These are phyloP conservation scores for Ophiocordyceps camponoti-rufipedis DNA, from an alignment of 2,329 filamentous ascomycete species.

Conservation along the genomic window DNA sequence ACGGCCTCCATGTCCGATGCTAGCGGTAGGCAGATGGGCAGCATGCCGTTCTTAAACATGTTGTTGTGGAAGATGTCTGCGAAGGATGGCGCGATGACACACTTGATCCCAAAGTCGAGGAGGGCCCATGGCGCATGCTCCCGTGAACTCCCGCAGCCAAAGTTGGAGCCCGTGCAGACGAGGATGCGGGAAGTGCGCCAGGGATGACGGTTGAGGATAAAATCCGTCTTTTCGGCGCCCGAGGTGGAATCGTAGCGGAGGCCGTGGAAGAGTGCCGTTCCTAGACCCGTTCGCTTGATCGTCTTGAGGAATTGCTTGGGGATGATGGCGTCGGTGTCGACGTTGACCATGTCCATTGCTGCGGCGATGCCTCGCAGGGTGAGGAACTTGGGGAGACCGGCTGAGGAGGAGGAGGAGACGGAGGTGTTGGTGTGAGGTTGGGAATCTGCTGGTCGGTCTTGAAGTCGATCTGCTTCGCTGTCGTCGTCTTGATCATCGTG, in stretches of 20 bases:
- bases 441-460: slow-evolving; percentile 44
- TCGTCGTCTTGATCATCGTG: slow-evolving; percentile 15
- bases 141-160: slow-evolving; percentile 81
- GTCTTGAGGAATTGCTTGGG: slow-evolving; percentile 99
- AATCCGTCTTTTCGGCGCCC: slow-evolving; percentile 58
- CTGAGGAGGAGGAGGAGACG: slow-evolving; percentile 17
- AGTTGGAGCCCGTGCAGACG: slow-evolving; percentile 81
- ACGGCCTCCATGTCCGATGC: slow-evolving; percentile 48
- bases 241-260: slow-evolving; percentile 57
- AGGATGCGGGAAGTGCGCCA: slow-evolving; percentile 77
- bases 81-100: slow-evolving; percentile 71
- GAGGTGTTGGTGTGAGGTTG: slow-evolving; percentile 45
- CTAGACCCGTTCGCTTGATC: slow-evolving; percentile 92
- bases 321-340: slow-evolving; percentile 98
- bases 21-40: slow-evolving; percentile 63
- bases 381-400: slow-evolving; percentile 69
- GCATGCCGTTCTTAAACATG: slow-evolving; percentile 99
- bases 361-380: slow-evolving; percentile 75
- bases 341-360: slow-evolving; percentile 71
- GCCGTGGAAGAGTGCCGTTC: slow-evolving; percentile 69
- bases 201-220: slow-evolving; percentile 79
- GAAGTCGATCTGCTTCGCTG: slow-evolving; percentile 31
- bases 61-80: slow-evolving; percentile 92
- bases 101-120: slow-evolving; percentile 89
- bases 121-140: slow-evolving; percentile 97